Evolutionary conservation across 768 basidiomycete genomes (phyloP).

Genomic region (Termitomyces heimii): DNA sequence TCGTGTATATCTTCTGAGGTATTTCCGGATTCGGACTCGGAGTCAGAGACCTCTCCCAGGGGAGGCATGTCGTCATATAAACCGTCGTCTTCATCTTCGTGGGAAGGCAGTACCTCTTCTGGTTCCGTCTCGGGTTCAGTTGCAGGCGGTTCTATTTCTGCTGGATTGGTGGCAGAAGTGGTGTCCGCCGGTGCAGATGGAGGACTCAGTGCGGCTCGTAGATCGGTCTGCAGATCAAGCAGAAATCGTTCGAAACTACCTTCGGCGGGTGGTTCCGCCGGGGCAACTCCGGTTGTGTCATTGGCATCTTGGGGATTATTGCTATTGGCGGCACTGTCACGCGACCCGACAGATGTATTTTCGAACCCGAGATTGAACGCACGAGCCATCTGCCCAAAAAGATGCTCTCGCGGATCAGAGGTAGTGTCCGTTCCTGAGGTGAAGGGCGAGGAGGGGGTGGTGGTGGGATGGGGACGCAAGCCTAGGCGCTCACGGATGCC

Average conservation of each 20-base stretch:
- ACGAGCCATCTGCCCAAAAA: conserved; percentile 78
- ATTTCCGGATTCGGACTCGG: conserved; percentile 28
- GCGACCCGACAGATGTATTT: conserved; percentile 6
- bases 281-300: neutral
- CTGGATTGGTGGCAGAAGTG: neutral
- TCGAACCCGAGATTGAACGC: conserved; percentile 69
- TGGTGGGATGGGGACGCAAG: conserved; percentile 27
- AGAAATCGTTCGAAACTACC: conserved; percentile 81
- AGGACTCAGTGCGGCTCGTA: conserved; percentile 49
- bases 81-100: neutral
- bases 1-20: conserved; percentile 23
- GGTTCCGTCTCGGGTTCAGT: neutral
- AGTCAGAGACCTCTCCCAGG: conserved; percentile 23
- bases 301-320: neutral
- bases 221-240: conserved; percentile 69
- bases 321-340: neutral
- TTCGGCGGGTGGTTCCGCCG: conserved; percentile 32
- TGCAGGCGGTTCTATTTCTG: neutral
- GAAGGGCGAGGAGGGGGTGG: conserved; percentile 7
- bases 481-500: conserved; percentile 65
- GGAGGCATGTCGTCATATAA: conserved; percentile 23
- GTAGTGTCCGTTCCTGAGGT: neutral
- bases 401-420: conserved; percentile 55
- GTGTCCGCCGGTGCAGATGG: neutral
- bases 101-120: neutral